Evolutionary conservation across 2,329 filamentous ascomycete species (phyloP).

Genomic region (Pseudopithomyces maydicus): DNA sequence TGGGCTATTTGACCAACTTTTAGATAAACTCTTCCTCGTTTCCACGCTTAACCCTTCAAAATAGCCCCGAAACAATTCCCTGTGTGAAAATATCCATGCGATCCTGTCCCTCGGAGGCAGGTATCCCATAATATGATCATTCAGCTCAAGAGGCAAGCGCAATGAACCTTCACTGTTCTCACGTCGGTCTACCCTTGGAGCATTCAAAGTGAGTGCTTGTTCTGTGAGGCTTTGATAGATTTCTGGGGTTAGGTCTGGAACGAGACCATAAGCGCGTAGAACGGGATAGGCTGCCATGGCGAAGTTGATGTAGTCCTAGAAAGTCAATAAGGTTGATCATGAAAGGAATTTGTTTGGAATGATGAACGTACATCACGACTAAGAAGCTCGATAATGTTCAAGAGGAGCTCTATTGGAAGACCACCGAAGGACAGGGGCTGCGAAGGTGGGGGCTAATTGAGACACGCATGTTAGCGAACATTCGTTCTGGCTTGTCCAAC

Average conservation of each 20-base stretch:
- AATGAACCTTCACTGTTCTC: not conserved
- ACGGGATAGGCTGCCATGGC: conserved; percentile 54
- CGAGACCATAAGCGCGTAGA: conserved; percentile 44
- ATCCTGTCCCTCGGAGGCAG: conserved; percentile 45
- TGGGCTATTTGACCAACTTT: not conserved
- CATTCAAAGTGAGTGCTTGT: not conserved
- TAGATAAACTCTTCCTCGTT: conserved; percentile 7
- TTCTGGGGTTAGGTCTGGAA: conserved; percentile 30
- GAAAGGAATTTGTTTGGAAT: not conserved
- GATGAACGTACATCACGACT: conserved; percentile 1
- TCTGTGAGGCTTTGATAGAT: conserved; percentile 33
- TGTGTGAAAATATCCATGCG: conserved; percentile 42
- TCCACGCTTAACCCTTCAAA: conserved; percentile 10
- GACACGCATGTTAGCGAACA: not conserved
- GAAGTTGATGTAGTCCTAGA: conserved; percentile 50
- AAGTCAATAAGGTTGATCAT: conserved; percentile 4
- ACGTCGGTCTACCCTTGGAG: not conserved
- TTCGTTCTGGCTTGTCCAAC: not conserved
- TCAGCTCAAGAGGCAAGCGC: conserved; percentile 49
- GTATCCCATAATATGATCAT: conserved; percentile 45
- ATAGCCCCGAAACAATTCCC: conserved; percentile 18
- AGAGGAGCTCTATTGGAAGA: conserved; percentile 54
- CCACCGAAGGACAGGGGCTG: conserved; percentile 37
- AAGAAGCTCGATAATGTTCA: conserved; percentile 47
- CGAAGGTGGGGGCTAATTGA: conserved; percentile 12